phyloP scores from a whole-genome alignment of 768 basidiomycete genomes.

The Tubosaeta sp. region DNA sequence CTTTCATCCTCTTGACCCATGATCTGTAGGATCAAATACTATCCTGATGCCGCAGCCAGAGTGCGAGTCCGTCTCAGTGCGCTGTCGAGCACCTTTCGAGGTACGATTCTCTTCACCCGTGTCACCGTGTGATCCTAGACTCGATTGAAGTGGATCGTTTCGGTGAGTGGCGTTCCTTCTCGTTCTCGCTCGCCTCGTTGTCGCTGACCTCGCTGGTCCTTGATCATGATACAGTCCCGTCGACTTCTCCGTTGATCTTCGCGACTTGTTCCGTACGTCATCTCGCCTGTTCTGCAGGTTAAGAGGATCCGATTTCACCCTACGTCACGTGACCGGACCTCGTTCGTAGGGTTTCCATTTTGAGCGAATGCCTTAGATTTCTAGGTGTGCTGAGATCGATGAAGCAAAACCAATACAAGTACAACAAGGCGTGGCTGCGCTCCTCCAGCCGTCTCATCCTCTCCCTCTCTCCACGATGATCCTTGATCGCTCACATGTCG shows the following conservation, averaged over 20 bases:
- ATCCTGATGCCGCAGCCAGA: background rate
- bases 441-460: background rate
- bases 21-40: conserved; percentile 8
- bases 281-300: background rate
- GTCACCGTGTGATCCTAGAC: background rate
- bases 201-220: background rate
- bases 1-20: conserved; percentile 15
- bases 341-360: conserved; percentile 20
- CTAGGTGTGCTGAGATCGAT: conserved; percentile 23
- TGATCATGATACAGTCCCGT: background rate
- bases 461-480: conserved; percentile 22
- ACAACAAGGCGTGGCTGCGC: conserved; percentile 1
- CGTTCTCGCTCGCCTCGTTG: background rate
- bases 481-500: conserved; percentile 21
- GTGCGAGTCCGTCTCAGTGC: conserved; percentile 11
- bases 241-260: conserved; percentile 12
- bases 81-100: conserved; percentile 7
- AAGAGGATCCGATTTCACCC: conserved; percentile 1
- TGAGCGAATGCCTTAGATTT: conserved; percentile 19
- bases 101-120: conserved; percentile 3
- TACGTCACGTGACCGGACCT: conserved; percentile 26
- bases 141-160: background rate
- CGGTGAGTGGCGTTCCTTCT: background rate
- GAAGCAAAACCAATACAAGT: conserved; percentile 18
- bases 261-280: conserved; percentile 13